These are phyloP conservation scores for Leccinum arenicola DNA, from an alignment of 768 basidiomycete species.

Conservation along the genomic window DNA sequence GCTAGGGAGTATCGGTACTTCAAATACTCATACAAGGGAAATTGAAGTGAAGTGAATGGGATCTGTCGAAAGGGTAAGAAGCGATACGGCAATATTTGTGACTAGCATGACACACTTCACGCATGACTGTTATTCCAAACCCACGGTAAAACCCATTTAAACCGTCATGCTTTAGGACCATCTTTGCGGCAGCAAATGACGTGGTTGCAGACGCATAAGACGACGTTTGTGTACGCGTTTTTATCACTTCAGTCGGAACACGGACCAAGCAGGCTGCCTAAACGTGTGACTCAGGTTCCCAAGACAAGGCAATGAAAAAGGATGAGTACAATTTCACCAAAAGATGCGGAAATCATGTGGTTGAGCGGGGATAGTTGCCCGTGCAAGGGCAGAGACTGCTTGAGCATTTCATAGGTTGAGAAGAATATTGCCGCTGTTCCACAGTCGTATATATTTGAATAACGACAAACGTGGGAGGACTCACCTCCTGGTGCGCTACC, in stretches of 20 bases:
- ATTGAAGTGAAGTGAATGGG: conserved; percentile 94
- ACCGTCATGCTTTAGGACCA: conserved; percentile 61
- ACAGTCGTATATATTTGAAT: not conserved
- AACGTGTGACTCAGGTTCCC: conserved; percentile 9
- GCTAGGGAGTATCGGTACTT: conserved; percentile 62
- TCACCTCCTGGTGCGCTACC: conserved; percentile 95
- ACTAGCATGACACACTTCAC: conserved; percentile 44
- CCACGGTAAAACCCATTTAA: conserved; percentile 84
- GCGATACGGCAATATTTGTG: not conserved
- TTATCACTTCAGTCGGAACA: conserved; percentile 95
- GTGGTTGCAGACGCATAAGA: conserved; percentile 64
- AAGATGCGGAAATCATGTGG: conserved; percentile 57
- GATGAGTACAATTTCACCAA: conserved; percentile 51
- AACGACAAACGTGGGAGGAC: conserved; percentile 9
- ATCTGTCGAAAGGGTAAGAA: conserved; percentile 51
- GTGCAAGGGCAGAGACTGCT: conserved; percentile 64
- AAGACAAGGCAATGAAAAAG: conserved; percentile 8
- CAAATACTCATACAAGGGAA: conserved; percentile 90
- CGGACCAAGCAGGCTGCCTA: conserved; percentile 89
- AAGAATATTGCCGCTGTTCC: conserved; percentile 89
- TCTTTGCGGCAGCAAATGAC: conserved; percentile 56
- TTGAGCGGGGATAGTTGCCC: conserved; percentile 62
- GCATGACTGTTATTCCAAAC: conserved; percentile 73
- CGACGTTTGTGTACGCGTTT: conserved; percentile 87
- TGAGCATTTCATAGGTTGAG: conserved; percentile 88